Evolutionary conservation across 371 early-diverging fungal genomes (phyloP).

Genomic region (Basidiobolus meristosporus): DNA sequence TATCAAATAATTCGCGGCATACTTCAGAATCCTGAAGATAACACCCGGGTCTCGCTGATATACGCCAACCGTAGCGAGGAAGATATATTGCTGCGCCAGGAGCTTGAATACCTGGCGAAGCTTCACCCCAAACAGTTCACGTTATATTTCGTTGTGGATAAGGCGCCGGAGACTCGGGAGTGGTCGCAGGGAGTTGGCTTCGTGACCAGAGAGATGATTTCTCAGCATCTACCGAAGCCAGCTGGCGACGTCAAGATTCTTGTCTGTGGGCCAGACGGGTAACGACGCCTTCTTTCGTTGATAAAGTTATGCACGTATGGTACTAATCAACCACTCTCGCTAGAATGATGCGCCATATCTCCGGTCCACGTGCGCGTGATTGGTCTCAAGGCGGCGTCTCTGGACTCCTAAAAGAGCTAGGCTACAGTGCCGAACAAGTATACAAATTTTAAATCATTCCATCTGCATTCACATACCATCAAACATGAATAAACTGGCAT

Average conservation of each 20-base stretch:
- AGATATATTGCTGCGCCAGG: constrained; percentile 69
- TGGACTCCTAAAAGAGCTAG: constrained; percentile 70
- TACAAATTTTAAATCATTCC: no score
- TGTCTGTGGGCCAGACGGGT: constrained; percentile 65
- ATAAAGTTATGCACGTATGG: no score
- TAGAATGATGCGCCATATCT: not conserved
- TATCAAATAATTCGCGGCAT: constrained; percentile 51
- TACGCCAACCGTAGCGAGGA: constrained; percentile 70
- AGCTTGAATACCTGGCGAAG: constrained; percentile 53
- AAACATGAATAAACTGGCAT: no score
- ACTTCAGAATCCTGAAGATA: constrained; percentile 48
- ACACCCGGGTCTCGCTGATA: constrained; percentile 68
- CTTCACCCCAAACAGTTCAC: constrained; percentile 58
- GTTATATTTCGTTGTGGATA: constrained; percentile 63
- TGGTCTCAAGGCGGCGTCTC: constrained; percentile 65
- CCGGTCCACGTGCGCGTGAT: constrained; percentile 68
- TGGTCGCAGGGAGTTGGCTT: constrained; percentile 55
- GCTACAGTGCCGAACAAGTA: constrained; percentile 54
- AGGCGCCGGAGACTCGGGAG: constrained; percentile 15
- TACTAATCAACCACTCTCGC: no score
- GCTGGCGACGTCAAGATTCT: constrained; percentile 35
- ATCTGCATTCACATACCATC: no score
- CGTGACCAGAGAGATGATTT: constrained; percentile 40
- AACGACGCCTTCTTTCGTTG: no score
- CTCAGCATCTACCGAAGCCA: constrained; percentile 38